Evolutionary conservation across 495 filamentous ascomycete species (phyloP), one percentile per base, ranked within the genome.

Genomic region (Podospora didyma): DNA sequence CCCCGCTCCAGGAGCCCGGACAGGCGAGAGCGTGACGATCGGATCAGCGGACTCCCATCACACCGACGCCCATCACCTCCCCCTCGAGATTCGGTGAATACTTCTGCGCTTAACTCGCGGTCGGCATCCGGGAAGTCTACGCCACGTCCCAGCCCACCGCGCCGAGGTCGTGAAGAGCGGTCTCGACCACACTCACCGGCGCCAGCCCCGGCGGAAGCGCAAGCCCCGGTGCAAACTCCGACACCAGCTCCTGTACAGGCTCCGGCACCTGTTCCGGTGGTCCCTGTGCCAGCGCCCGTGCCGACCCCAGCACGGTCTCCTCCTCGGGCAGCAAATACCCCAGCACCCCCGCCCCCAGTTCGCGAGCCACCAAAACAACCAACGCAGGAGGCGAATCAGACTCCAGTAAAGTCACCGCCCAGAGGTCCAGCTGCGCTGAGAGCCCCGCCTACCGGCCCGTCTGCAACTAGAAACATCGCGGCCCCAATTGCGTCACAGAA

Each of bases 401-500:
- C 60, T 46, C 49, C 62, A 37, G 35, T 61, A 37, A 70, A 54
- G 46, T 78, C 77, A 31, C 77, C 77, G 21, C 77, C 77, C 2
- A 69, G 73, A 50, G 77, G 75, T 1, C 77, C 77, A 17, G 77
- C 77, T 1, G 76, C 76, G 6, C 60, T 79, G 1, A 67, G 76
- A 52, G 75, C 67, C 20, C 75, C 74, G 7, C 76, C 76, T 7
- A 79, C 71, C 0, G 77, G 77, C 0, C 77, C 77, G 0, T 65
- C 74, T 17, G 72, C 75, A 39, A 62, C 64, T n/a, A 63, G 77
- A 20, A 70, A 60, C 47, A 62, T 69, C 41, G 62, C 72, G 7
- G 52, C 70, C 21, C 72, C 75, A 49, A 50, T 57, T 2, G 62
- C 61, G 16, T 58, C 68, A 26, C 70, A 70, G 51, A 64, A 56